phyloP scores from a whole-genome alignment of 176 grass and related monocot species.

The Metroxylon sagu region DNA sequence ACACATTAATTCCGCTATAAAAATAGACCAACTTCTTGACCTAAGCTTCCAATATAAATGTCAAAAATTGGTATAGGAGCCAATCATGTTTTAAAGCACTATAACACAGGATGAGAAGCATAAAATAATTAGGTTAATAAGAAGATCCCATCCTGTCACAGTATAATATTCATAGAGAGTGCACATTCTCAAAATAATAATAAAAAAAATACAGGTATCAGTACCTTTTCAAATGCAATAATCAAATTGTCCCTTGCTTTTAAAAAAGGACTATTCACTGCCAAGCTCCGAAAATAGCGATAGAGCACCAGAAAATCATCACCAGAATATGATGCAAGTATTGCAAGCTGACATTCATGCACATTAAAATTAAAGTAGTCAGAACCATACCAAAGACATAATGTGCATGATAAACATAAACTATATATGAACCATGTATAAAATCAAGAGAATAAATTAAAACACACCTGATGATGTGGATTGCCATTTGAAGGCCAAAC shows the following conservation, averaged over 20 bases:
- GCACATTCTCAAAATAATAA: not conserved
- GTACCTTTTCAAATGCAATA: conserved; percentile 93
- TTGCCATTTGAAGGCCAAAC: conserved; percentile 76
- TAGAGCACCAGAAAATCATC: conserved; percentile 73
- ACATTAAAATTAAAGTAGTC: no score
- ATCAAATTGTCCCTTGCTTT: conserved; percentile 91
- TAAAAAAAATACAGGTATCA: not conserved
- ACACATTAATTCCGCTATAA: no score
- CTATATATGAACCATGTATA: not conserved
- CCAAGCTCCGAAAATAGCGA: conserved; percentile 91
- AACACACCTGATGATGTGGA: conserved; percentile 82
- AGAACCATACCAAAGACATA: no score
- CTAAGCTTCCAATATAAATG: no score
- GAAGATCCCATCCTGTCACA: no score
- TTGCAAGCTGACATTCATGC: conserved; percentile 47
- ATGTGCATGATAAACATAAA: no score
- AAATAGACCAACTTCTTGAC: no score
- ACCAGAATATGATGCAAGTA: conserved; percentile 67
- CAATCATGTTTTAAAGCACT: no score
- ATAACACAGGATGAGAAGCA: no score
- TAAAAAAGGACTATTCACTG: conserved; percentile 62
- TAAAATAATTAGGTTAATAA: no score
- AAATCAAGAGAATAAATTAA: not conserved
- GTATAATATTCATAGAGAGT: no score
- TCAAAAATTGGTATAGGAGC: no score